phyloP scores from a whole-genome alignment of 306 rosid genomes.

The Astragalus glycyphyllos region DNA sequence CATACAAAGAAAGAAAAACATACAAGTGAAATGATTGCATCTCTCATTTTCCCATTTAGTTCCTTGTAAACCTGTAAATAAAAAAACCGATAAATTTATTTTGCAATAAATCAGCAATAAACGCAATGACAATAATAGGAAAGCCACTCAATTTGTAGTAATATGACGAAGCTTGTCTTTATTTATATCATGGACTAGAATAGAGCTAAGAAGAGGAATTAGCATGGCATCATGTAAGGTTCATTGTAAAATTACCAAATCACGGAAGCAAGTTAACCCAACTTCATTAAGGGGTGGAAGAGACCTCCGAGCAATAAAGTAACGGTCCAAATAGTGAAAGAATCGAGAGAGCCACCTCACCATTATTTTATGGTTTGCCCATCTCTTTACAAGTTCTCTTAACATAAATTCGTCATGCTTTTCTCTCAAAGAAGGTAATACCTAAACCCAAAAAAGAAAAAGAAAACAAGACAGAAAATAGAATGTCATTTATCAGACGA shows the following conservation, averaged over 20 bases:
- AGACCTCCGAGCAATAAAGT: conserved; percentile 77
- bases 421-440: conserved; percentile 78
- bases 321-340: conserved; percentile 75
- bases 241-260: conserved; percentile 57
- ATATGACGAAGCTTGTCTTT: conserved; percentile 6
- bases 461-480: neutral
- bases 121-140: conserved; percentile 22
- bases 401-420: conserved; percentile 84
- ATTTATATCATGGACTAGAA: neutral
- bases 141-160: conserved; percentile 1
- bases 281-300: conserved; percentile 78
- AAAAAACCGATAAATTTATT: conserved; percentile 26
- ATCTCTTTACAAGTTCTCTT: conserved; percentile 79
- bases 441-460: conserved; percentile 48
- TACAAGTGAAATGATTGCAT: conserved; percentile 85
- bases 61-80: conserved; percentile 75
- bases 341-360: conserved; percentile 80
- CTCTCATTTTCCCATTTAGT: conserved; percentile 75
- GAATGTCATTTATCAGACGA: conserved; percentile 6
- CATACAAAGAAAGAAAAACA: conserved; percentile 35
- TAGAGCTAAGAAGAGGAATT: conserved; percentile 26
- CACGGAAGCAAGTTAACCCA: conserved; percentile 80
- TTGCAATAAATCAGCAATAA: conserved; percentile 12
- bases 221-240: conserved; percentile 1
- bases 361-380: conserved; percentile 80